A percentile compares a stretch with the other conserved stretches of the same genome.
Evolutionary conservation across 2,329 filamentous ascomycete species (phyloP).

Genomic region (Aspergillus fischeri): DNA sequence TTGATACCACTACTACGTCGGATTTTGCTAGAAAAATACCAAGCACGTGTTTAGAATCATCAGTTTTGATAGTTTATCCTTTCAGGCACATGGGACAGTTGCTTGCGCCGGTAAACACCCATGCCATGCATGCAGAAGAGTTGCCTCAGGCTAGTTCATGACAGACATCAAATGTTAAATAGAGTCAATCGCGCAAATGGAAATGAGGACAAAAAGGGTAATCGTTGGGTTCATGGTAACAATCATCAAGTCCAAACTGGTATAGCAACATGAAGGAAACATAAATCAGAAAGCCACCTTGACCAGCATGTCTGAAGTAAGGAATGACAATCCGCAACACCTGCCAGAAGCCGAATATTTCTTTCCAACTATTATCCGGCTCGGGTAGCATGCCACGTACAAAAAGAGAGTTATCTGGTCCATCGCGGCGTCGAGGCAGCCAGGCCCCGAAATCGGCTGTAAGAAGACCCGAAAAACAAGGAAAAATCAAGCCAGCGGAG

Average conservation of each 20-base stretch:
- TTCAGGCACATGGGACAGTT: constrained; percentile 19
- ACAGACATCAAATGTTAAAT: constrained; percentile 23
- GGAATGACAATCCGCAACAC: constrained; percentile 13
- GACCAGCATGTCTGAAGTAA: constrained; percentile 14
- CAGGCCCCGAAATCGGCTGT: constrained; percentile 29
- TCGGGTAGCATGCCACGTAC: constrained; percentile 17
- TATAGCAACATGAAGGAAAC: constrained; percentile 18
- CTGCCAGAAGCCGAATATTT: constrained; percentile 15
- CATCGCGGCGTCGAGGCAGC: constrained; percentile 31
- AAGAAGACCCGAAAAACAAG: constrained; percentile 11
- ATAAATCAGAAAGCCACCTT: constrained; percentile 22
- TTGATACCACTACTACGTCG: constrained; percentile 1
- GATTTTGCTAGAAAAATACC: not conserved
- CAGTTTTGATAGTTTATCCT: constrained; percentile 8
- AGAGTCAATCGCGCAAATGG: constrained; percentile 10
- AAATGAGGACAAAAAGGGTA: constrained; percentile 2
- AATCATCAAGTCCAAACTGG: constrained; percentile 13
- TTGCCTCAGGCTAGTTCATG: constrained; percentile 28
- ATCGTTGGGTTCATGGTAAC: constrained; percentile 7
- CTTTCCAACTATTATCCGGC: not conserved
- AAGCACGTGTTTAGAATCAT: not conserved
- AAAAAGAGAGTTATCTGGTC: constrained; percentile 13
- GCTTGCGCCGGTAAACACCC: constrained; percentile 36
- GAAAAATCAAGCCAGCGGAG: constrained; percentile 14
- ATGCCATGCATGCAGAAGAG: constrained; percentile 36